phyloP scores from a whole-genome alignment of 768 basidiomycete species.

The Leccinum uliginosum region DNA sequence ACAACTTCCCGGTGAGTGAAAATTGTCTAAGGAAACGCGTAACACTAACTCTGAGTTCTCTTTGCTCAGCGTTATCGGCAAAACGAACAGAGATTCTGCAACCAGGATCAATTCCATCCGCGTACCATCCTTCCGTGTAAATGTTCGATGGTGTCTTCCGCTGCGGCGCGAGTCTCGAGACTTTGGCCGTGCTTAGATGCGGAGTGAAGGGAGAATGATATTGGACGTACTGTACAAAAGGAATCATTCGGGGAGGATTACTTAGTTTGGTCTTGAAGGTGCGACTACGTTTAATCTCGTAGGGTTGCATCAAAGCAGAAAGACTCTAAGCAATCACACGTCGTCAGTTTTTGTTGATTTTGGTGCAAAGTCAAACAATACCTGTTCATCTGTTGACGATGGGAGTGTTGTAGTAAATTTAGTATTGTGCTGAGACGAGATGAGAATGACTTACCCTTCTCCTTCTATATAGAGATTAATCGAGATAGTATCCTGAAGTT shows the following conservation, averaged over 20 bases:
- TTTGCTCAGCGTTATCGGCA: slow-evolving; percentile 73
- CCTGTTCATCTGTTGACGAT: slow-evolving; percentile 62
- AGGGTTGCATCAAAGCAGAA: slow-evolving; percentile 59
- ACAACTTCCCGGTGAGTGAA: slow-evolving; percentile 2
- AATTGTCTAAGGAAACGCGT: background rate
- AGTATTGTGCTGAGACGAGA: background rate
- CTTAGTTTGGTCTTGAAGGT: slow-evolving; percentile 79
- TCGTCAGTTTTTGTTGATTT: background rate
- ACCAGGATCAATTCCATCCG: slow-evolving; percentile 72
- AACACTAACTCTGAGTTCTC: slow-evolving; percentile 63
- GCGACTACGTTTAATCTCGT: slow-evolving; percentile 68
- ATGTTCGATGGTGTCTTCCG: slow-evolving; percentile 73
- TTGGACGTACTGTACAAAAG: slow-evolving; percentile 64
- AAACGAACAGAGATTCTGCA: slow-evolving; percentile 77
- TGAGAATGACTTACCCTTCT: slow-evolving; percentile 41
- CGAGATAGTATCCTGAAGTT: slow-evolving; percentile 56
- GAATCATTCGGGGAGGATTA: slow-evolving; percentile 73
- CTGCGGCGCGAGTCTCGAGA: slow-evolving; percentile 64
- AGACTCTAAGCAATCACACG: slow-evolving; percentile 43
- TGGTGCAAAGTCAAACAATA: slow-evolving; percentile 18
- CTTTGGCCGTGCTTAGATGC: slow-evolving; percentile 32
- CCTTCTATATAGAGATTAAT: slow-evolving; percentile 88
- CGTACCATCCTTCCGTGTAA: slow-evolving; percentile 78
- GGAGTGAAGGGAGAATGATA: background rate
- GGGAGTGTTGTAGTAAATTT: slow-evolving; percentile 45